phyloP scores from a whole-genome alignment of 2,329 filamentous ascomycete species.

The Aaosphaeria pasadenensis region DNA sequence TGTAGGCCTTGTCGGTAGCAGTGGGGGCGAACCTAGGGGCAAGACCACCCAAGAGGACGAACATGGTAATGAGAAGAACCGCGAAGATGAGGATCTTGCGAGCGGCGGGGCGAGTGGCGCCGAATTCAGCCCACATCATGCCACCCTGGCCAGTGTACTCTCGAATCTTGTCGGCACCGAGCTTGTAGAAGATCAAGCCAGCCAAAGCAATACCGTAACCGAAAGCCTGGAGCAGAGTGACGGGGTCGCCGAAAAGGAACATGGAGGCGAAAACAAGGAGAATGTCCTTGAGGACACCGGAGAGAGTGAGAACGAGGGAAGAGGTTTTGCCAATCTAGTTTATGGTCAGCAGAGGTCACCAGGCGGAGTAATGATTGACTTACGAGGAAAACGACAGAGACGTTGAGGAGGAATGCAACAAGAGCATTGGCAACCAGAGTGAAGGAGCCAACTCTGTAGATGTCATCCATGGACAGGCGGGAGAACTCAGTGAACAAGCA shows the following conservation, averaged over 20 bases:
- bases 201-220: slow-evolving; percentile 77
- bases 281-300: slow-evolving; percentile 85
- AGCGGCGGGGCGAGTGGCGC: slow-evolving; percentile 69
- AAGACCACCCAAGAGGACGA: slow-evolving; percentile 63
- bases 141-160: slow-evolving; percentile 69
- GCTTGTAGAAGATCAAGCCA: slow-evolving; percentile 84
- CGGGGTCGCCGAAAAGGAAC: slow-evolving; percentile 75
- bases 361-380: slow-evolving; percentile 29
- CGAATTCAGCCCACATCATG: slow-evolving; percentile 84
- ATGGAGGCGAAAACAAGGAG: slow-evolving; percentile 77
- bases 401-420: slow-evolving; percentile 77
- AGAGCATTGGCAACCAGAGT: slow-evolving; percentile 74
- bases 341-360: slow-evolving; percentile 7
- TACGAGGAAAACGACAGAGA: slow-evolving; percentile 84
- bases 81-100: slow-evolving; percentile 75
- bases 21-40: slow-evolving; percentile 38
- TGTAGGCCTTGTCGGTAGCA: slow-evolving; percentile 31
- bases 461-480: slow-evolving; percentile 63
- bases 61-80: slow-evolving; percentile 60
- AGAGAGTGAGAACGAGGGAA: slow-evolving; percentile 80
- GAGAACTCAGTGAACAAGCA: slow-evolving; percentile 74
- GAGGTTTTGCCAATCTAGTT: slow-evolving; percentile 81
- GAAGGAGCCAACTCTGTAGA: slow-evolving; percentile 70
- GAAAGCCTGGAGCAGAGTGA: slow-evolving; percentile 74
- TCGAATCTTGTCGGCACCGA: slow-evolving; percentile 78